Evolutionary conservation across 176 grass and related monocot species (phyloP).

Genomic region (barley (Hordeum vulgare)): DNA sequence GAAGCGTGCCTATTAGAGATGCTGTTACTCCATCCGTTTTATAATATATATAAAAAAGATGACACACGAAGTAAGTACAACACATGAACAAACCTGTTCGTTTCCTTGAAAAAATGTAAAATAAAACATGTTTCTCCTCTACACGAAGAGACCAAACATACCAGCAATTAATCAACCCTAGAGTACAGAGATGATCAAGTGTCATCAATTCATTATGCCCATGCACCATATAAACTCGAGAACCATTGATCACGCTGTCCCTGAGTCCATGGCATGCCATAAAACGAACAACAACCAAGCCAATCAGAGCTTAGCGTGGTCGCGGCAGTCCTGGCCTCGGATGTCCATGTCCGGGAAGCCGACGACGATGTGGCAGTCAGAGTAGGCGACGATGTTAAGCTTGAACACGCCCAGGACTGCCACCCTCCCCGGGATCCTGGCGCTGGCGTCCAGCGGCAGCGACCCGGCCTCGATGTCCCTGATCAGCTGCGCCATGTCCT

Average conservation of each 20-base stretch:
- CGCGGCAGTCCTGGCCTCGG: conserved; percentile 33
- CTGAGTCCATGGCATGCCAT: neutral
- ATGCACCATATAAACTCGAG: neutral
- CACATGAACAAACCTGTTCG: no score
- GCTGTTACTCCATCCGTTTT: no score
- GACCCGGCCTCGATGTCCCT: conserved; percentile 21
- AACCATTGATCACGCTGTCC: neutral
- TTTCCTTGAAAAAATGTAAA: no score
- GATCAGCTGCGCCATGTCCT: neutral
- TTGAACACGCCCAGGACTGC: conserved; percentile 51
- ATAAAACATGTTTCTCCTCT: no score
- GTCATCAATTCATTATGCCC: neutral
- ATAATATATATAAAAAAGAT: no score
- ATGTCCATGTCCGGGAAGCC: conserved; percentile 25
- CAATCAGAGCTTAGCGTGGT: conserved; percentile 32
- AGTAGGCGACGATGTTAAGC: conserved; percentile 34
- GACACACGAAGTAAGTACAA: no score
- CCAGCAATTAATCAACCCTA: no score
- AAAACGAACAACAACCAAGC: neutral
- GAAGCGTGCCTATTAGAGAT: no score
- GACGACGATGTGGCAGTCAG: conserved; percentile 31
- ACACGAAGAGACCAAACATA: no score
- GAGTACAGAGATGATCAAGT: neutral
- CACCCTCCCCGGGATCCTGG: conserved; percentile 45
- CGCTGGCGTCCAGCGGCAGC: conserved; percentile 27